Conservation (phyloP, 345 rosid species). For the Theobroma cacao region DNA sequence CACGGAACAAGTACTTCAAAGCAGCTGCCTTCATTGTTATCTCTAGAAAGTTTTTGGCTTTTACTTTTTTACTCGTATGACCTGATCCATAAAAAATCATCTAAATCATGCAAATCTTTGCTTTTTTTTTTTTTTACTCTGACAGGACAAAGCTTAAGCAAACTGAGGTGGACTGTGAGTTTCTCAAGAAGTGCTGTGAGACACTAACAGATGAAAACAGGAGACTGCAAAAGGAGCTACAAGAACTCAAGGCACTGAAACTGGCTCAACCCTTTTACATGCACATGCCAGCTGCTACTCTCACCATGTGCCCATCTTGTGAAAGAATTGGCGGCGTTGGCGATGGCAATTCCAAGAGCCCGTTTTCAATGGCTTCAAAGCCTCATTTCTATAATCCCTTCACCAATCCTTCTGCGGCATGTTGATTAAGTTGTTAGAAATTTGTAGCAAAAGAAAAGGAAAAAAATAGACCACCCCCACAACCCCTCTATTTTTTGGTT, state of each 20-base stretch:
- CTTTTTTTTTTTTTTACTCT: not conserved
- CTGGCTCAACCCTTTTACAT: slow-evolving; percentile 58
- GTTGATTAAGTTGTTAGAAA: slow-evolving; percentile 35
- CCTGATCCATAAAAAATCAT: too few relatives aligned
- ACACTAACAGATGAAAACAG: slow-evolving; percentile 87
- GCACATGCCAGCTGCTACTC: slow-evolving; percentile 82
- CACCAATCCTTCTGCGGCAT: slow-evolving; percentile 81
- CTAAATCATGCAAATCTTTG: not conserved
- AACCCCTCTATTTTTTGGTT: slow-evolving; percentile 67
- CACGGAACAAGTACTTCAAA: slow-evolving; percentile 11
- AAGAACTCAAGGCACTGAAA: slow-evolving; percentile 64
- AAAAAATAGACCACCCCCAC: slow-evolving; percentile 19
- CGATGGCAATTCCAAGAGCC: slow-evolving; percentile 31
- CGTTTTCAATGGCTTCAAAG: slow-evolving; percentile 54
- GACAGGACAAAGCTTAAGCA: slow-evolving; percentile 95
- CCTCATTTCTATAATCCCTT: slow-evolving; percentile 68
- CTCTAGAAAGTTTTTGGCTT: not conserved
- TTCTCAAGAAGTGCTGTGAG: slow-evolving; percentile 87
- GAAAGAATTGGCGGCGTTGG: slow-evolving; percentile 58
- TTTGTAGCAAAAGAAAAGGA: not conserved
- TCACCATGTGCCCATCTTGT: slow-evolving; percentile 76
- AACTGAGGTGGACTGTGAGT: slow-evolving; percentile 95
- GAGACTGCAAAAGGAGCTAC: slow-evolving; percentile 90
- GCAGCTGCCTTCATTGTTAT: not conserved
- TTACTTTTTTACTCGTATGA: not conserved